Evolutionary conservation across 768 basidiomycete species (phyloP), one percentile per base, ranked within the genome.

Genomic region (Strobilomyces echinocephalus): DNA sequence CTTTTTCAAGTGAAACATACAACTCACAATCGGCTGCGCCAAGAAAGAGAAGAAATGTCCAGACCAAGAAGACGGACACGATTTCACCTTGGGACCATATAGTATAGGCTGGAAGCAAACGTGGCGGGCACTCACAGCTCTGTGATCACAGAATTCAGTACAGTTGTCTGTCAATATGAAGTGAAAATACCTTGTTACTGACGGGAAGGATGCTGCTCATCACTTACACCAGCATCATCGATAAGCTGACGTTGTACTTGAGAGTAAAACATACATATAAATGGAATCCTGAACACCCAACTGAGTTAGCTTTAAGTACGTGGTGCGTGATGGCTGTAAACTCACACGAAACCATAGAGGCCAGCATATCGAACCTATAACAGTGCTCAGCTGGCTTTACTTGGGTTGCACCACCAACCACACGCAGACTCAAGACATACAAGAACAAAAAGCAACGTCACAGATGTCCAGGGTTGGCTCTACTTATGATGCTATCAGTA

Each of bases 351-450:
- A 43, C 21, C 26, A 16, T 43, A 43, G 15, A 43, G 24, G 24
- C 31, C 31, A 16, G 34, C 43, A 49, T 59, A 59, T 24, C 47
- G 55, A 38, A 57, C 26, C 57, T 59, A 39, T 15, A 12, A 21
- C 2, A 28, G 8, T 30, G 14, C 5, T 40, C 2, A 34, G 18
- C 2, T 11, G 8, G 7, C 8, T 21, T 2, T 4, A 12, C 20
- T 24, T 24, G 24, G 24, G 24, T 4, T 24, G 24, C 24, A 24
- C 24, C 24, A 24, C 24, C 24, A 24, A 24, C 24, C 24, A 24
- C 24, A 24, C 5, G 41, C 8, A 15, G 14, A 8, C 14, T 5
- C 14, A 15, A 28, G 8, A 26, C 41, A 26, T 43, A 43, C 24
- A 14, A 43, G 41, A 26, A 43, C 26, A 24, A 43, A 43, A 12